Evolutionary conservation across 352 stramenopile genomes (phyloP).

Genomic region (Saprolegnia diclina): DNA sequence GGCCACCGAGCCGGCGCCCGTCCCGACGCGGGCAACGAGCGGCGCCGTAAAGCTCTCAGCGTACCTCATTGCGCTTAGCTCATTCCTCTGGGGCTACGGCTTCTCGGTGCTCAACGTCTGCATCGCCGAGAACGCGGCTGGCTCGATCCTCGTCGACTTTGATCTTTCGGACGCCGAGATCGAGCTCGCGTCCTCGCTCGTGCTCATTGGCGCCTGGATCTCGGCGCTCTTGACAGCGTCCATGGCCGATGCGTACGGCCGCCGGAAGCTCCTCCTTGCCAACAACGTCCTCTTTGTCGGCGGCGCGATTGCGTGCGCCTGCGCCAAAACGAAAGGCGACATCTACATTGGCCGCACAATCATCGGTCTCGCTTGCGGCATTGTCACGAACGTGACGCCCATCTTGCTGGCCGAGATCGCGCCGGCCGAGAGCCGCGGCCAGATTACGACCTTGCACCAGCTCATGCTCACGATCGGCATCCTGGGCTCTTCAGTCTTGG

Average conservation of each 20-base stretch:
- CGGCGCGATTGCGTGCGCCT: slow-evolving; percentile 46
- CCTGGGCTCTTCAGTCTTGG: slow-evolving; percentile 63
- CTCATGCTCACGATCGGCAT: slow-evolving; percentile 85
- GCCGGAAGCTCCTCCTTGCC: slow-evolving; percentile 57
- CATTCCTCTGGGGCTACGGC: slow-evolving; percentile 75
- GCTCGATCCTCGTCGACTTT: slow-evolving; percentile 66
- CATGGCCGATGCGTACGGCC: slow-evolving; percentile 48
- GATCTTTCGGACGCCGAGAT: slow-evolving; percentile 65
- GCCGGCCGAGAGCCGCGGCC: slow-evolving; percentile 44
- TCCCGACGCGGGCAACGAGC: not conserved
- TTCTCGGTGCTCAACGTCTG: slow-evolving; percentile 70
- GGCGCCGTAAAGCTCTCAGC: slow-evolving; percentile 42
- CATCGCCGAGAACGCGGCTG: slow-evolving; percentile 61
- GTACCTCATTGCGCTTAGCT: slow-evolving; percentile 61
- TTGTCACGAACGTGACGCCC: slow-evolving; percentile 77
- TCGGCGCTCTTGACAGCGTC: slow-evolving; percentile 50
- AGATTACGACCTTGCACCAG: slow-evolving; percentile 85
- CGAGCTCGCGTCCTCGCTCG: slow-evolving; percentile 65
- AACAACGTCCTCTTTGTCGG: slow-evolving; percentile 73
- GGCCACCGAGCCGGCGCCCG: no score
- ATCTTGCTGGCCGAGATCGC: slow-evolving; percentile 83
- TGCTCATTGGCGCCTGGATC: slow-evolving; percentile 64
- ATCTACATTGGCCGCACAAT: slow-evolving; percentile 59
- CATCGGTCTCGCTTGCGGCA: slow-evolving; percentile 59
- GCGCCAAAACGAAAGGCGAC: slow-evolving; percentile 49